Evolutionary conservation across 1,284 basidiomycete species (phyloP).

Genomic region (Clitocybe nebularis): DNA sequence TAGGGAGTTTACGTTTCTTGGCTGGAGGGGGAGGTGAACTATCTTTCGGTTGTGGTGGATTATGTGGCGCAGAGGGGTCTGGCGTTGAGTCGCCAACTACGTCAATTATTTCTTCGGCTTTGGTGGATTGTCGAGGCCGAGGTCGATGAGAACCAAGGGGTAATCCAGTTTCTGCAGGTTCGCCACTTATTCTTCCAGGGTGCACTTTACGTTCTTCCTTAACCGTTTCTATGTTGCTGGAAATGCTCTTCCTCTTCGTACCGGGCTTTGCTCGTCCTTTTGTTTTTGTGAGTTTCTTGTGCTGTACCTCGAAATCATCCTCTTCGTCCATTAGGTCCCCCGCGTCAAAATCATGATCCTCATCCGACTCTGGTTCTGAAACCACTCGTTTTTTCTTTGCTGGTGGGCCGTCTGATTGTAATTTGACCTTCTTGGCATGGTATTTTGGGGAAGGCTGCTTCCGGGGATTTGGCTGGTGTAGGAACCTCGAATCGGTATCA

Average conservation of each 20-base stretch:
- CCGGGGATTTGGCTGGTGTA: slow-evolving; percentile 1
- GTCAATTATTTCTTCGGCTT: slow-evolving; percentile 27
- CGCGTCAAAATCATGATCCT: slow-evolving; percentile 20
- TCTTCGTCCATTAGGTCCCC: slow-evolving; percentile 13
- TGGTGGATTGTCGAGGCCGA: slow-evolving; percentile 21
- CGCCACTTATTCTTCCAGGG: slow-evolving; percentile 5
- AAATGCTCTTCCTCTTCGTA: slow-evolving; percentile 12
- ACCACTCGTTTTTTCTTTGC: slow-evolving; percentile 16
- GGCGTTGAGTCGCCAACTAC: slow-evolving; percentile 21
- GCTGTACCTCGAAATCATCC: slow-evolving; percentile 17
- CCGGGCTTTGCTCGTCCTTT: slow-evolving; percentile 20
- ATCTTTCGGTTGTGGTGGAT: slow-evolving; percentile 23
- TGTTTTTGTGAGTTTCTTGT: slow-evolving; percentile 21
- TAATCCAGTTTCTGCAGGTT: slow-evolving; percentile 9
- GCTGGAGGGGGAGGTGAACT: slow-evolving; percentile 26
- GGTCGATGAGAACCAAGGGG: slow-evolving; percentile 20
- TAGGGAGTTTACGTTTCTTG: slow-evolving; percentile 65
- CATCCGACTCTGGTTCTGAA: slow-evolving; percentile 18
- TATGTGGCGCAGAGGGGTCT: slow-evolving; percentile 17
- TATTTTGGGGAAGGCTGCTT: slow-evolving; percentile 9
- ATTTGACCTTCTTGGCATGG: slow-evolving; percentile 6
- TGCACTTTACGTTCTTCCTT: slow-evolving; percentile 17
- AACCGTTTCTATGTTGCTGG: slow-evolving; percentile 13
- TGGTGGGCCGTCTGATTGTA: no score
- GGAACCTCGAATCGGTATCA: slow-evolving; percentile 1